Conservation (phyloP, 257 asterid genomes). For the Solanum corneliomulleri region DNA sequence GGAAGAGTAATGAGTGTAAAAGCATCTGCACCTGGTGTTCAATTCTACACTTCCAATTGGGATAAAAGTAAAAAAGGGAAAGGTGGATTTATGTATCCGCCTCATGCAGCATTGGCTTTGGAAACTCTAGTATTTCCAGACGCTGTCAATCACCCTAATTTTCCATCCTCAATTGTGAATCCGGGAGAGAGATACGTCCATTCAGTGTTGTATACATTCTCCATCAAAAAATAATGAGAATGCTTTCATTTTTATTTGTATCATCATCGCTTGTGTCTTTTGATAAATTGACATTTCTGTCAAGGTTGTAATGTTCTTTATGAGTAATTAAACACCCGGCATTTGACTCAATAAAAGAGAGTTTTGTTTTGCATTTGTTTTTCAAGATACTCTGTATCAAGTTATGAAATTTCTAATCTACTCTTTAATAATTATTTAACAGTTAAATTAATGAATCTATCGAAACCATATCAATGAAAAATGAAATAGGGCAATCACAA, state of each 20-base stretch:
- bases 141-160: conserved; percentile 63
- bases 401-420: not conserved
- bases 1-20: conserved; percentile 2
- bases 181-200: conserved; percentile 45
- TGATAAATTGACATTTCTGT: not conserved
- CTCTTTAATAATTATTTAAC: not conserved
- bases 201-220: conserved; percentile 32
- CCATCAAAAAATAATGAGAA: conserved; percentile 1
- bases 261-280: not conserved
- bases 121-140: conserved; percentile 93
- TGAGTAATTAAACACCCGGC: not conserved
- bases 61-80: not conserved
- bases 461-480: not conserved
- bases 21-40: conserved; percentile 5
- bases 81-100: conserved; percentile 1
- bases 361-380: not conserved
- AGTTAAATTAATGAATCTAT: not conserved
- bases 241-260: not conserved
- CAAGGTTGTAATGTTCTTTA: not conserved
- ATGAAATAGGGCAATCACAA: not conserved
- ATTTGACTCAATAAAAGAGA: not conserved
- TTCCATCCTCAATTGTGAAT: conserved; percentile 52
- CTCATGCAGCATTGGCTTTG: conserved; percentile 2
- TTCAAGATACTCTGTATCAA: not conserved
- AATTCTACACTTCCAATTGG: not conserved